phyloP scores from a whole-genome alignment of 768 basidiomycete species.

The Boletus reticuloceps region DNA sequence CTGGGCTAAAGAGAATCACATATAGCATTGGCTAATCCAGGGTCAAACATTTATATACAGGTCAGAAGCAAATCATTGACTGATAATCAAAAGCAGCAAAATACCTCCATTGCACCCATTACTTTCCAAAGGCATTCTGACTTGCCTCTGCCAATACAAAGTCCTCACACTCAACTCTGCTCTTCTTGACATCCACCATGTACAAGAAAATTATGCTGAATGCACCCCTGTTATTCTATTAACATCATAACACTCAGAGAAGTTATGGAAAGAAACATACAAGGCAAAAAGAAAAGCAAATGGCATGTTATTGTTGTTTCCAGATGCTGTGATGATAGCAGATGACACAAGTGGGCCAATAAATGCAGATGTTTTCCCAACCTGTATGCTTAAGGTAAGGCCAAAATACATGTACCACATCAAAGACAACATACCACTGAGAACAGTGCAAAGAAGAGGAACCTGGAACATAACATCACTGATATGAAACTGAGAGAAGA shows the following conservation, averaged over 20 bases:
- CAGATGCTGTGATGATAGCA: slow-evolving; percentile 67
- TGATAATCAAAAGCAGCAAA: too few species aligned
- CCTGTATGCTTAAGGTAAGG: slow-evolving; percentile 29
- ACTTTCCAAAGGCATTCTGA: slow-evolving; percentile 35
- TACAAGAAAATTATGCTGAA: slow-evolving; percentile 51
- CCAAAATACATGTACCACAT: neutral
- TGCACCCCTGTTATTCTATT: slow-evolving; percentile 8
- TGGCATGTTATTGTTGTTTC: slow-evolving; percentile 71
- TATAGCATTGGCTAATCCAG: too few species aligned
- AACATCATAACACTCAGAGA: neutral
- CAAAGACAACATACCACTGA: slow-evolving; percentile 48
- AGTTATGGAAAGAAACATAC: slow-evolving; percentile 37
- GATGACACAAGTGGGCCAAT: slow-evolving; percentile 75
- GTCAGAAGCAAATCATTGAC: too few species aligned
- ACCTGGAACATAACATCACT: slow-evolving; percentile 35
- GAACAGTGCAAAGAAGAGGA: slow-evolving; percentile 73
- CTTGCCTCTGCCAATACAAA: slow-evolving; percentile 56
- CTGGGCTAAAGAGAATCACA: too few species aligned
- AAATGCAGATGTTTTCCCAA: slow-evolving; percentile 75
- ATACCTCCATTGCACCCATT: neutral
- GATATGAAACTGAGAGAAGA: neutral
- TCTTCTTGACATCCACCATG: slow-evolving; percentile 64
- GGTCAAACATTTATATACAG: too few species aligned
- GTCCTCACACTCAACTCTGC: slow-evolving; percentile 57
- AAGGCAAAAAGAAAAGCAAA: slow-evolving; percentile 71